A percentile compares a stretch with the other conserved stretches of the same genome.
phyloP scores from a whole-genome alignment of 73 alveolate species.

The Stentor roeselii region DNA sequence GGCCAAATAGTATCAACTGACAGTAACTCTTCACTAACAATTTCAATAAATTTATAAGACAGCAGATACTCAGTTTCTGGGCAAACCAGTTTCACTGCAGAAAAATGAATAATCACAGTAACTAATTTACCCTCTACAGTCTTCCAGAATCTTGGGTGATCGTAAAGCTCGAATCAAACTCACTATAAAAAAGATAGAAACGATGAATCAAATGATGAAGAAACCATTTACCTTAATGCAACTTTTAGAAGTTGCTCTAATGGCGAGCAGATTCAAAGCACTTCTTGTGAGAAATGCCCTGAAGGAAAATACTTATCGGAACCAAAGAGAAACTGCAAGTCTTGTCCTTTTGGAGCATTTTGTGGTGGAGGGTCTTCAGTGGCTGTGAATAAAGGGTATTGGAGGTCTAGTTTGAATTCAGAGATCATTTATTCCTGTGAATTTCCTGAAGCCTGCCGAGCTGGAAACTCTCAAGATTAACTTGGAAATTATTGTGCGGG shows the following conservation, averaged over 20 bases:
- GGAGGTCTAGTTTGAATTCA: conserved; percentile 29
- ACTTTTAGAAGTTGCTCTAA: background rate
- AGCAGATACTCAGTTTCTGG: background rate
- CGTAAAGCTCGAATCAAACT: too few species aligned
- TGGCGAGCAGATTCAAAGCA: background rate
- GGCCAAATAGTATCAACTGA: background rate
- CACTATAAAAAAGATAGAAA: background rate
- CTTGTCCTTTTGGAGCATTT: conserved; percentile 32
- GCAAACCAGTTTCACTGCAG: background rate
- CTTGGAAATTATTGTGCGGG: conserved; percentile 35
- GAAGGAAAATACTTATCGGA: conserved; percentile 1
- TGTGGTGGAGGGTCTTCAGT: conserved; percentile 40
- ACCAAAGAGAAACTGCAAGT: conserved; percentile 16
- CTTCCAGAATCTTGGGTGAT: conserved; percentile 3
- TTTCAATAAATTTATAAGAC: background rate
- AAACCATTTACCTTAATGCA: background rate
- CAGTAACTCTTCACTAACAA: background rate
- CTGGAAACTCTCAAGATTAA: conserved; percentile 37
- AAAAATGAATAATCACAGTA: background rate
- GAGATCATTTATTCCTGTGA: conserved; percentile 40
- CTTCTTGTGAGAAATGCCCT: background rate
- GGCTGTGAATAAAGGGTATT: conserved; percentile 32
- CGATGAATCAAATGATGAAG: background rate
- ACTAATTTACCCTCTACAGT: background rate
- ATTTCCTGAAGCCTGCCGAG: conserved; percentile 20